These are phyloP conservation scores for Leptographium radiaticola DNA, from an alignment of 2,329 filamentous ascomycete species.

Conservation along the genomic window DNA sequence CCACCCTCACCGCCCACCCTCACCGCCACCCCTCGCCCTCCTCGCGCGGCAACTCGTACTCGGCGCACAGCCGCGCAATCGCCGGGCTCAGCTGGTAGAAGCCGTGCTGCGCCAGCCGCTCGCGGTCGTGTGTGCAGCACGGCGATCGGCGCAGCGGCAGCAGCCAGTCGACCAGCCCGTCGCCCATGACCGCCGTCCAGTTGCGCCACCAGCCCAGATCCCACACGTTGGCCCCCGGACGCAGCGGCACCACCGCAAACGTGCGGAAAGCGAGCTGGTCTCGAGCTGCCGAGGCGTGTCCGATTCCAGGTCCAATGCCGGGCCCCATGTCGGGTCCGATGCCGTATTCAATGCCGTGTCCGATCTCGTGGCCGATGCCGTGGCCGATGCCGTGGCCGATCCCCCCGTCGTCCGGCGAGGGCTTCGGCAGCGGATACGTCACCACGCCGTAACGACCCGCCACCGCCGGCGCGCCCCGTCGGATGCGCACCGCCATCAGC, in stretches of 20 bases:
- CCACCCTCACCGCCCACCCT: not conserved
- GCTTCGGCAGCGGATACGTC: slow-evolving; percentile 11
- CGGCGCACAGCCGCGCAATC: slow-evolving; percentile 40
- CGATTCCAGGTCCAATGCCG: not conserved
- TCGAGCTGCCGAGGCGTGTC: slow-evolving; percentile 14
- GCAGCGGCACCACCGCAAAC: slow-evolving; percentile 68
- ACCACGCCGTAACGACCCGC: slow-evolving; percentile 32
- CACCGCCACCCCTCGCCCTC: slow-evolving; percentile 3
- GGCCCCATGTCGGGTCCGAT: slow-evolving; percentile 1
- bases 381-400: not conserved
- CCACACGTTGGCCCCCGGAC: slow-evolving; percentile 73
- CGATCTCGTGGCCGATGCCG: not conserved
- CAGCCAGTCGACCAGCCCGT: slow-evolving; percentile 60
- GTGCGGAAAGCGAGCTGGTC: slow-evolving; percentile 43
- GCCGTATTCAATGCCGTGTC: too few species aligned
- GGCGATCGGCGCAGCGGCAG: slow-evolving; percentile 65
- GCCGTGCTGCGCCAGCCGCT: slow-evolving; percentile 34
- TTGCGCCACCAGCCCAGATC: slow-evolving; percentile 60
- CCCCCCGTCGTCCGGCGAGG: not conserved
- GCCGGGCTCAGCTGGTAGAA: slow-evolving; percentile 55
- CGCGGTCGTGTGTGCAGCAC: slow-evolving; percentile 49
- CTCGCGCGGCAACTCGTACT: slow-evolving; percentile 21
- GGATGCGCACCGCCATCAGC: slow-evolving; percentile 63
- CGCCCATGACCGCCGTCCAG: slow-evolving; percentile 69
- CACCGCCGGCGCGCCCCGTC: slow-evolving; percentile 31